phyloP scores from a whole-genome alignment of 2,329 filamentous ascomycete species.

The Trichophyton rubrum region DNA sequence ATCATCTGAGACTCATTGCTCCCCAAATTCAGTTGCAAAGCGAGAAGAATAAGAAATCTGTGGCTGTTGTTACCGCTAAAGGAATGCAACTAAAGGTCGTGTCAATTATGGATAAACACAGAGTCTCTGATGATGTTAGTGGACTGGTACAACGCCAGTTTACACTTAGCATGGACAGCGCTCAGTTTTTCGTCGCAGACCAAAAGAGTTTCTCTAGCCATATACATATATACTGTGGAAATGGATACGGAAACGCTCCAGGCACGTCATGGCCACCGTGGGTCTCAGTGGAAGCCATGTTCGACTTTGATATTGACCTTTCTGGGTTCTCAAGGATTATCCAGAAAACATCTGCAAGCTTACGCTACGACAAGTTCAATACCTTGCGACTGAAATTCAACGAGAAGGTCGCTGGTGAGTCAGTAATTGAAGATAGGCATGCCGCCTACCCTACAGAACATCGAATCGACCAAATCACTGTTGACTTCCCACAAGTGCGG shows the following conservation, averaged over 20 bases:
- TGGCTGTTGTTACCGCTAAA: slow-evolving; percentile 92
- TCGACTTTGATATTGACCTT: slow-evolving; percentile 83
- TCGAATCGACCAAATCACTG: slow-evolving; percentile 91
- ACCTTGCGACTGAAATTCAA: slow-evolving; percentile 93
- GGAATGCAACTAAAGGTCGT: slow-evolving; percentile 97
- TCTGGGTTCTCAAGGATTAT: slow-evolving; percentile 98
- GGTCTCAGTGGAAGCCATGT: slow-evolving; percentile 98
- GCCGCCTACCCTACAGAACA: slow-evolving; percentile 44
- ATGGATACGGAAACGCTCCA: slow-evolving; percentile 72
- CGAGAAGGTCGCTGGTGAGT: slow-evolving; percentile 63
- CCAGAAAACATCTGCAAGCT: slow-evolving; percentile 85
- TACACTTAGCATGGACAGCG: slow-evolving; percentile 88
- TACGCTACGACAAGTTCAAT: slow-evolving; percentile 97
- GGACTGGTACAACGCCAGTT: slow-evolving; percentile 92
- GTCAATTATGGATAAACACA: slow-evolving; percentile 93
- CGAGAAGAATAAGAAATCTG: slow-evolving; percentile 93
- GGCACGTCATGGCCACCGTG: slow-evolving; percentile 93
- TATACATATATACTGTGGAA: slow-evolving; percentile 86
- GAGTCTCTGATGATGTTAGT: slow-evolving; percentile 83
- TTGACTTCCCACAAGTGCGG: slow-evolving; percentile 86
- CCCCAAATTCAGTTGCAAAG: slow-evolving; percentile 97
- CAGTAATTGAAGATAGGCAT: slow-evolving; percentile 31
- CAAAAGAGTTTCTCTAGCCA: slow-evolving; percentile 82
- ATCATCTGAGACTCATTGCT: slow-evolving; percentile 86
- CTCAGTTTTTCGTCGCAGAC: slow-evolving; percentile 95